A percentile compares a stretch with the other conserved stretches of the same genome.
Conservation (phyloP, 108 stramenopile species). For the Poteriospumella lacustris region DNA sequence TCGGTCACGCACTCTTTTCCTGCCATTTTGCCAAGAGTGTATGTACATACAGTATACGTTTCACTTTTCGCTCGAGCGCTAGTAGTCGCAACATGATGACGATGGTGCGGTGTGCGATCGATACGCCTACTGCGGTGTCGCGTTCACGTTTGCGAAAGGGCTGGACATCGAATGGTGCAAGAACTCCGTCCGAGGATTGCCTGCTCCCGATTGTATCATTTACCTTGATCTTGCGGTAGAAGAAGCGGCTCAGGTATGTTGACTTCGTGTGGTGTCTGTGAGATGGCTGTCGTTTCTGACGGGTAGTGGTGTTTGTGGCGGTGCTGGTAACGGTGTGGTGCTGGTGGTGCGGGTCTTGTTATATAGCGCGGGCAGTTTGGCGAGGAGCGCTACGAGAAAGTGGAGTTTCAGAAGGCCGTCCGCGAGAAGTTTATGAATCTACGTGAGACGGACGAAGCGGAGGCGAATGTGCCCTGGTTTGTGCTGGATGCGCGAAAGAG, state of each 20-base stretch:
- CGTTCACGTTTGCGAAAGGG: conserved; percentile 86
- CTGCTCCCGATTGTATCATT: conserved; percentile 87
- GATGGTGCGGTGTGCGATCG: conserved; percentile 91
- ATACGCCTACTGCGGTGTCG: conserved; percentile 94
- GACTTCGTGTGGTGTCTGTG: too few species aligned
- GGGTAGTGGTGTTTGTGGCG: too few species aligned
- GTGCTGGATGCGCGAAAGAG: conserved; percentile 3
- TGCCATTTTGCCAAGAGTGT: too few species aligned
- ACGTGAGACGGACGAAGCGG: neutral
- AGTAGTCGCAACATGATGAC: too few species aligned
- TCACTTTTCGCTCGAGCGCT: too few species aligned
- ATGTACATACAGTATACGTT: too few species aligned
- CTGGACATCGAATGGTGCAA: conserved; percentile 77
- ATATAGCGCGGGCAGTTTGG: conserved; percentile 83
- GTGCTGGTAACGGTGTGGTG: too few species aligned
- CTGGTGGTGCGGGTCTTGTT: too few species aligned
- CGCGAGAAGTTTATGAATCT: conserved; percentile 33
- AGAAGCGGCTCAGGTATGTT: neutral
- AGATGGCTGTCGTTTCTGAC: too few species aligned
- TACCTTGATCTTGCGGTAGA: conserved; percentile 86
- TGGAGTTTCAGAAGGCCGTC: conserved; percentile 37
- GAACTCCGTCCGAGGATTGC: conserved; percentile 81
- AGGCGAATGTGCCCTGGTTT: neutral
- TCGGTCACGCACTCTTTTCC: too few species aligned
- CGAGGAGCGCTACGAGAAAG: conserved; percentile 54